Evolutionary conservation across 2,329 filamentous ascomycete species (phyloP), one percentile per base, ranked within the genome.

Genomic region (Sphaceloma murrayae): DNA sequence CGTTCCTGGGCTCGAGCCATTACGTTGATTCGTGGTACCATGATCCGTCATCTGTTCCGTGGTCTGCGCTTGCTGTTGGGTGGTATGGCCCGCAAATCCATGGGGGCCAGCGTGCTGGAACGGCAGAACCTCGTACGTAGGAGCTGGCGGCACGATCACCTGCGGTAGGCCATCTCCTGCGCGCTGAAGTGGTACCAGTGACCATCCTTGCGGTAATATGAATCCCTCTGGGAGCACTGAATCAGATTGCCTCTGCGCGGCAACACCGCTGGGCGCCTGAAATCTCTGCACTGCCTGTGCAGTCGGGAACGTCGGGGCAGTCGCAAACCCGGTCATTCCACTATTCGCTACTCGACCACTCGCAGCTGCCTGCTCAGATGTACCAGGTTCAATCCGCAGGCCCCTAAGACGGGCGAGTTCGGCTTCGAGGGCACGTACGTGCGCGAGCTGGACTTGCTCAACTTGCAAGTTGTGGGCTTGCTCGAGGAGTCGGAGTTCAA

Each of bases 401-500:
- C 54, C 69, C 17, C 81, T 77, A 44, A 88, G 66, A 48, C 80
- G 73, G 24, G 74, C 67, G 39, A 91, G 60, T 58, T 91, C 85
- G 14, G 66, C 64, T 48, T 83, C 74, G 48, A 91, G 67, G 11
- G 77, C 64, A 43, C 80, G 73, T n/a, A 87, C 66, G n/a, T 75
- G 65, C 36, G 77, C 72, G 3, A 88, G 58, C 57, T 91, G 82
- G 24, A 80, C 73, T 40, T 82, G 74, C 11, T 77, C 75, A 24
- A 74, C 56, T 34, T 79, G 74, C 13, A 89, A 65, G 31, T 65
- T 66, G 34, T 74, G 69, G 24, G 85, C 70, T 55, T 88, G 82
- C 45, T 77, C 74, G 52, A 79, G 69, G 17, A 91, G 69, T 44
- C 82, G 75, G 45, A 79, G 73, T 52, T 86, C 80, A 10, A 85